Base-by-base conservation (phyloP, 495 filamentous ascomycete species). In the Polyplosphaeria fusca region DNA sequence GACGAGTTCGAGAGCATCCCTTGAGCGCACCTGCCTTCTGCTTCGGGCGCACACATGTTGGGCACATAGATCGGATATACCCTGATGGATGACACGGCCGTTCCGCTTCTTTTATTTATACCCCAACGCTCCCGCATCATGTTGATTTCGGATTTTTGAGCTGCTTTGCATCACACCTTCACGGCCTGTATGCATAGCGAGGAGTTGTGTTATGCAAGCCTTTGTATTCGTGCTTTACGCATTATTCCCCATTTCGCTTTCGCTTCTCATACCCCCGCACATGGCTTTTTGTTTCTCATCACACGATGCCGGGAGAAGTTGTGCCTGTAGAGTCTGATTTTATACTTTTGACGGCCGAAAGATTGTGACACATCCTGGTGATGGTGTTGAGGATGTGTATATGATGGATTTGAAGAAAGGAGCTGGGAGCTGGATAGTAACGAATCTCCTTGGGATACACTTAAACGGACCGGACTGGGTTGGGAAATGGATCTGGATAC, bases 1-100 rank as follows among this genome's bases (percentile, higher is more conserved):
- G 82, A 84, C 58, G 81, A 83, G 62, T 78, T 84, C 42, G 70
- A 74, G 52, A n/a, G n/a, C n/a, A n/a, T n/a, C n/a, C n/a, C n/a
- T n/a, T n/a, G n/a, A n/a, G n/a, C n/a, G n/a, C n/a, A n/a, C n/a
- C n/a, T n/a, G n/a, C n/a, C n/a, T n/a, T n/a, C n/a, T n/a, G 16
- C 43, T 42, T 16, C 5, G n/a, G 4, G n/a, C 39, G 5, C 22
- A 19, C 39, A 37, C n/a, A 16, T 5, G 43, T 16, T 11, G 28
- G 25, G 5, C n/a, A 46, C n/a, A 46, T 46, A 23, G 5, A 16
- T 32, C 26, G 4, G 45, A 48, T 19, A 9, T 48, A n/a, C n/a
- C n/a, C n/a, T n/a, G n/a, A n/a, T n/a, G n/a, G n/a, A n/a, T n/a
- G n/a, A n/a, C n/a, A n/a, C n/a, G n/a, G n/a, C n/a, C n/a, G n/a